These are phyloP conservation scores for Silene coronaria DNA, from an alignment of 179 eudicot species.

Conservation along the genomic window DNA sequence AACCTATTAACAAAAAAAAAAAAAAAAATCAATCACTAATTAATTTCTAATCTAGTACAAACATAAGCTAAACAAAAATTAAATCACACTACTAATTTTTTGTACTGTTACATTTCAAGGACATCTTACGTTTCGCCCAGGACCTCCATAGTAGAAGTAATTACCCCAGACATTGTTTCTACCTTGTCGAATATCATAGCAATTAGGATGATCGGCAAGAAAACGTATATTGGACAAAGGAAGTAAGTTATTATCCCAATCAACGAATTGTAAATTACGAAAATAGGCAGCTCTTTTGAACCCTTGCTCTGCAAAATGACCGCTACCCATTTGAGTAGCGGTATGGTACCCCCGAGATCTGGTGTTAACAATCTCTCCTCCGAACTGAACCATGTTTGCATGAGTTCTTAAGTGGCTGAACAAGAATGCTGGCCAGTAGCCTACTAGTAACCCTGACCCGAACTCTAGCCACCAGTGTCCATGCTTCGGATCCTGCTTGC, in stretches of 20 bases:
- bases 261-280: constrained; percentile 76
- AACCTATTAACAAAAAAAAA: neutral
- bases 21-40: neutral
- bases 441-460: constrained; percentile 72
- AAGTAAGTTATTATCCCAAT: constrained; percentile 84
- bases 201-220: constrained; percentile 86
- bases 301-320: constrained; percentile 79
- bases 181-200: constrained; percentile 76
- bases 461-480: constrained; percentile 98
- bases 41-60: constrained; percentile 12
- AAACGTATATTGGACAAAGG: constrained; percentile 63
- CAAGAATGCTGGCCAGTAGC: constrained; percentile 85
- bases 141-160: constrained; percentile 93
- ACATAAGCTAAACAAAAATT: constrained; percentile 11
- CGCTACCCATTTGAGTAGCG: constrained; percentile 94
- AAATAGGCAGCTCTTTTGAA: constrained; percentile 87
- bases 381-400: constrained; percentile 91
- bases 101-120: constrained; percentile 29
- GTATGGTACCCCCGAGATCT: constrained; percentile 74
- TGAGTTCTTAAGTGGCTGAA: constrained; percentile 67
- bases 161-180: constrained; percentile 79
- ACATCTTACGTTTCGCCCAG: constrained; percentile 74
- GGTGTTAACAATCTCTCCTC: constrained; percentile 81
- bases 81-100: neutral
- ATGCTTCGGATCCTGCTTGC: constrained; percentile 78